Conservation (phyloP, 164 flowering plant species). For the Annona squamosa region DNA sequence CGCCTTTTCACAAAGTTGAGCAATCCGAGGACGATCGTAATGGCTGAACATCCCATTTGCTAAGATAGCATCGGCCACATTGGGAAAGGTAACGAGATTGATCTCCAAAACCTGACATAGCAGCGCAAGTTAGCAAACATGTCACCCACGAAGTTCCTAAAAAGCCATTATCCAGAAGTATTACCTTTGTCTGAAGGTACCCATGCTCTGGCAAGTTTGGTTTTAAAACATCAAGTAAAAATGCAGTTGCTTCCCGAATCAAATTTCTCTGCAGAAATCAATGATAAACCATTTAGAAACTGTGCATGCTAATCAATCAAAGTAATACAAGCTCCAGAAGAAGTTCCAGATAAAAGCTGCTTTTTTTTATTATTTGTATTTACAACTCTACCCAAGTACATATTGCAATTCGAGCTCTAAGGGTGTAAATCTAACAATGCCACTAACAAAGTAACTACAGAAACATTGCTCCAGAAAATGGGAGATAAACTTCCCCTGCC, state of each 20-base stretch:
- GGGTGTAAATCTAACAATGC: no score
- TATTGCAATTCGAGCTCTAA: no score
- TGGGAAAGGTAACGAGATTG: constrained; percentile 96
- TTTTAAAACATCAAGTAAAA: constrained; percentile 70
- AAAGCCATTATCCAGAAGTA: neutral
- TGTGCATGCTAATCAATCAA: neutral
- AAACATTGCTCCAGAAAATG: no score
- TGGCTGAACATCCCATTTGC: constrained; percentile 99
- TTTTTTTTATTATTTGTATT: no score
- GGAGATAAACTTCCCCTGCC: no score
- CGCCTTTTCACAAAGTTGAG: constrained; percentile 98
- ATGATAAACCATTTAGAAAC: neutral
- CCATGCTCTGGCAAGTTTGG: constrained; percentile 77
- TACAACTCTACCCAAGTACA: no score
- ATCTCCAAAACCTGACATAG: constrained; percentile 79
- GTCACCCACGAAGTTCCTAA: neutral
- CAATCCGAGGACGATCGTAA: constrained; percentile 96
- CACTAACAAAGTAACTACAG: no score
- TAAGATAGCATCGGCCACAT: constrained; percentile 98
- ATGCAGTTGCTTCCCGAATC: constrained; percentile 90
- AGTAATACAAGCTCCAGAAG: neutral
- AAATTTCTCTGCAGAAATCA: constrained; percentile 49
- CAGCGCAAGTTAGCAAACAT: neutral
- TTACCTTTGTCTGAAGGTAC: constrained; percentile 69
- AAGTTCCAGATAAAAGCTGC: neutral